Conservation (phyloP, 2,329 filamentous ascomycete genomes). For the Penicillium sp. region DNA sequence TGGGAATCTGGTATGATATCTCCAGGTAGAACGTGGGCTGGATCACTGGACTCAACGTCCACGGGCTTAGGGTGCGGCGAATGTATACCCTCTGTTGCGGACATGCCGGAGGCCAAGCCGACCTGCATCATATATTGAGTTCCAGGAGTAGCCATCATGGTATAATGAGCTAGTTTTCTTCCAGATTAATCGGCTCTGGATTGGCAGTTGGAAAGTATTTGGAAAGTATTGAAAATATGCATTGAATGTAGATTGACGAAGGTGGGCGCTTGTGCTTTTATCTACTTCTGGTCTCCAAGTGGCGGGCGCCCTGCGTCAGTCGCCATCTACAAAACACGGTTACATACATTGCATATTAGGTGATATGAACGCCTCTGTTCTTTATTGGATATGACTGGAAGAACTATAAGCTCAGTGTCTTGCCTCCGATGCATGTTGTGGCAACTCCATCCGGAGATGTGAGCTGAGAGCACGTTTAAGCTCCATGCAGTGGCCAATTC, state of each 20-base stretch:
- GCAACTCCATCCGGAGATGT: background rate
- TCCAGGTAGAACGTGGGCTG: conserved; percentile 21
- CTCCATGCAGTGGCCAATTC: background rate
- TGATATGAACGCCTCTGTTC: background rate
- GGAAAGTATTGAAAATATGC: background rate
- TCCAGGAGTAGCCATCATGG: conserved; percentile 15
- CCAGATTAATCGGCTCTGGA: background rate
- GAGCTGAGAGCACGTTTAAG: background rate
- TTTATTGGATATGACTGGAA: background rate
- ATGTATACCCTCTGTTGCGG: conserved; percentile 22
- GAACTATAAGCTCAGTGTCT: background rate
- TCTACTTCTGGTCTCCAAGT: background rate
- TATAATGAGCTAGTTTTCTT: background rate
- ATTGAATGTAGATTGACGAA: background rate
- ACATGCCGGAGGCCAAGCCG: conserved; percentile 23
- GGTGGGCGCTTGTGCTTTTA: background rate
- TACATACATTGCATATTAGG: background rate
- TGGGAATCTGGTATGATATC: conserved; percentile 18
- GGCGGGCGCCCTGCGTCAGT: background rate
- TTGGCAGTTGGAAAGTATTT: background rate
- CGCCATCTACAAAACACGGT: background rate
- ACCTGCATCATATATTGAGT: conserved; percentile 25
- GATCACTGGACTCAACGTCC: conserved; percentile 20
- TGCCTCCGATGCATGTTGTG: background rate
- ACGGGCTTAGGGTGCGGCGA: conserved; percentile 19